phyloP scores from a whole-genome alignment of 2,329 filamentous ascomycete genomes.

The Onygenales sp. region DNA sequence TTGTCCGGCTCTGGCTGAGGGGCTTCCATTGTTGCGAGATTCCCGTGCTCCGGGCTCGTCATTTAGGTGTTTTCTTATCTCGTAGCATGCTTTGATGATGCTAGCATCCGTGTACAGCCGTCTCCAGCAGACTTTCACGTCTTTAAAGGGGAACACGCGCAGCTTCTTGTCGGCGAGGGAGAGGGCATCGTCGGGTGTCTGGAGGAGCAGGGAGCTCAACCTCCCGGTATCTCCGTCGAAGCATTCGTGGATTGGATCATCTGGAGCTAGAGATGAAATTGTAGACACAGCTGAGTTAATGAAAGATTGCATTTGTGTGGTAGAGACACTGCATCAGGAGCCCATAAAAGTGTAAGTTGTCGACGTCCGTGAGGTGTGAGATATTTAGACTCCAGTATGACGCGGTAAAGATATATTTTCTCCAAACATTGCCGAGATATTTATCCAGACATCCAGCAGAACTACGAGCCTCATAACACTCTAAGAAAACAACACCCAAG shows the following conservation, averaged over 20 bases:
- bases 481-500: too few relatives aligned
- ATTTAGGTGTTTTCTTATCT: slow-evolving; percentile 17
- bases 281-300: slow-evolving; percentile 18
- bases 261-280: slow-evolving; percentile 18
- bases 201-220: slow-evolving; percentile 17
- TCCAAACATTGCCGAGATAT: background rate
- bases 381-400: background rate
- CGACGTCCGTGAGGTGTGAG: too few relatives aligned
- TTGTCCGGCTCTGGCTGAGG: slow-evolving; percentile 9
- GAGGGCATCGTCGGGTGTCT: slow-evolving; percentile 33
- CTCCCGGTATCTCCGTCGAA: slow-evolving; percentile 16
- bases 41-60: background rate
- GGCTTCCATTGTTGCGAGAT: background rate
- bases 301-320: slow-evolving; percentile 13
- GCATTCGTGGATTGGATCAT: slow-evolving; percentile 30
- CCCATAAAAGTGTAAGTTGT: too few relatives aligned
- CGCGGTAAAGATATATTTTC: background rate
- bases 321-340: background rate
- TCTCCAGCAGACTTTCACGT: slow-evolving; percentile 48
- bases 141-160: slow-evolving; percentile 47
- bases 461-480: too few relatives aligned
- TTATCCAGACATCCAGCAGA: too few relatives aligned
- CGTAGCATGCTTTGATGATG: slow-evolving; percentile 35
- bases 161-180: slow-evolving; percentile 44
- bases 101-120: slow-evolving; percentile 50